Conservation (phyloP, 495 filamentous ascomycete species). For the Oidiodendron maius region DNA sequence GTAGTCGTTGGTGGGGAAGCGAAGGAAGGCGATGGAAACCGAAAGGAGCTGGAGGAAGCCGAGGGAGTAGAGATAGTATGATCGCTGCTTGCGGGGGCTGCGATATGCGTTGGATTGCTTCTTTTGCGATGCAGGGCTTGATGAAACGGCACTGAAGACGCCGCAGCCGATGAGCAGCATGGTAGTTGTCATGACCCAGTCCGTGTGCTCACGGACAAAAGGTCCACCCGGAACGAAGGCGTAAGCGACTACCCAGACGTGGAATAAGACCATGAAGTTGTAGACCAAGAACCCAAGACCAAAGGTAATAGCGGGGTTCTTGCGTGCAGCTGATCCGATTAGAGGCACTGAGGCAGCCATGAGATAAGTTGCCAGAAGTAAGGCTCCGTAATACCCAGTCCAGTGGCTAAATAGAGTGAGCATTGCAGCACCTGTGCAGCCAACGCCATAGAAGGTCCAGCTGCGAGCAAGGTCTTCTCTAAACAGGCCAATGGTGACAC, state of each 20-base stretch:
- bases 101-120: slow-evolving; percentile 33
- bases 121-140: slow-evolving; percentile 27
- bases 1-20: slow-evolving; percentile 92
- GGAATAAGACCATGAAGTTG: slow-evolving; percentile 85
- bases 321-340: slow-evolving; percentile 65
- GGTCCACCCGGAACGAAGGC: slow-evolving; percentile 98
- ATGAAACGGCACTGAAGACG: slow-evolving; percentile 68
- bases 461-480: slow-evolving; percentile 61
- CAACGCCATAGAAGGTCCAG: slow-evolving; percentile 78
- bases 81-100: slow-evolving; percentile 48
- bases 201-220: slow-evolving; percentile 87
- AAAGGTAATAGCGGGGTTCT: slow-evolving; percentile 71
- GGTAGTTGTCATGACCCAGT: slow-evolving; percentile 83
- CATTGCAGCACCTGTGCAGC: slow-evolving; percentile 71
- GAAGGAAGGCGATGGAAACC: slow-evolving; percentile 76
- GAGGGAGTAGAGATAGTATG: slow-evolving; percentile 66
- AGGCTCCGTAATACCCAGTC: slow-evolving; percentile 84
- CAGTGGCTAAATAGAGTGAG: slow-evolving; percentile 77
- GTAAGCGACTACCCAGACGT: slow-evolving; percentile 98
- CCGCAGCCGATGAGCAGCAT: slow-evolving; percentile 84
- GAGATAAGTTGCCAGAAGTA: slow-evolving; percentile 70
- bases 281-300: slow-evolving; percentile 84
- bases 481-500: slow-evolving; percentile 73
- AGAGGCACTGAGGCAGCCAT: slow-evolving; percentile 77
- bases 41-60: slow-evolving; percentile 71